Evolutionary conservation across 2,329 filamentous ascomycete genomes (phyloP).

Genomic region (Diaporthe destruens): DNA sequence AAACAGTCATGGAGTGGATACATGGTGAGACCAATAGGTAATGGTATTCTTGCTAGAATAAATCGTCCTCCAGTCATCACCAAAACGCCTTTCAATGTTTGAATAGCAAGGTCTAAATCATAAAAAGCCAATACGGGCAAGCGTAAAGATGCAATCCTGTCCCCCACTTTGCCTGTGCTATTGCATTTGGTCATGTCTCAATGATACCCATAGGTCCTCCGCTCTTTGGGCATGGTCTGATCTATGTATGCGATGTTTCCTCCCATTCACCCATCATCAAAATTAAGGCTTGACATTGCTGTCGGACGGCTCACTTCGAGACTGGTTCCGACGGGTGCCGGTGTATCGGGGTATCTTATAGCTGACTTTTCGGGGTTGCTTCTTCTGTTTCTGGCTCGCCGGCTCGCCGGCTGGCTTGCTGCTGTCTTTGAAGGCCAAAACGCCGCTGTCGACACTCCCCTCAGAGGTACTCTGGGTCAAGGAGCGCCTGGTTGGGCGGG

Average conservation of each 20-base stretch:
- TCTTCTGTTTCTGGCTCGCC: constrained; percentile 42
- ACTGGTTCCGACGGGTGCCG: constrained; percentile 56
- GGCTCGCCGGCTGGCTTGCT: constrained; percentile 17
- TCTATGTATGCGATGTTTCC: constrained; percentile 19
- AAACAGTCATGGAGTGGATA: neutral
- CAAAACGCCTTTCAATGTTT: neutral
- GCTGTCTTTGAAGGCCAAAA: constrained; percentile 8
- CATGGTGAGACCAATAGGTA: neutral
- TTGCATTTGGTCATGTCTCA: constrained; percentile 3
- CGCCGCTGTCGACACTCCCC: constrained; percentile 6
- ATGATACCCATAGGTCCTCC: neutral
- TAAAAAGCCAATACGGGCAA: neutral
- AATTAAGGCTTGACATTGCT: constrained; percentile 27
- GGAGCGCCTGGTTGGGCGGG: neutral
- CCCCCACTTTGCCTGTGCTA: constrained; percentile 3
- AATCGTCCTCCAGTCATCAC: neutral
- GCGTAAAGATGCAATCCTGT: constrained; percentile 4
- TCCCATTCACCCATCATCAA: neutral
- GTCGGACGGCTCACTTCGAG: constrained; percentile 59
- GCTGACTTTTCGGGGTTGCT: constrained; percentile 43
- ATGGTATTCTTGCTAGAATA: constrained; percentile 20
- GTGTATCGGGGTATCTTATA: constrained; percentile 52
- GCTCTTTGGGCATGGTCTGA: neutral
- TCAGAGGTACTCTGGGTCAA: constrained; percentile 9
- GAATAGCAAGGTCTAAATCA: constrained; percentile 14